phyloP scores from a whole-genome alignment of 768 basidiomycete genomes.

The Leccinum longicurvipes region DNA sequence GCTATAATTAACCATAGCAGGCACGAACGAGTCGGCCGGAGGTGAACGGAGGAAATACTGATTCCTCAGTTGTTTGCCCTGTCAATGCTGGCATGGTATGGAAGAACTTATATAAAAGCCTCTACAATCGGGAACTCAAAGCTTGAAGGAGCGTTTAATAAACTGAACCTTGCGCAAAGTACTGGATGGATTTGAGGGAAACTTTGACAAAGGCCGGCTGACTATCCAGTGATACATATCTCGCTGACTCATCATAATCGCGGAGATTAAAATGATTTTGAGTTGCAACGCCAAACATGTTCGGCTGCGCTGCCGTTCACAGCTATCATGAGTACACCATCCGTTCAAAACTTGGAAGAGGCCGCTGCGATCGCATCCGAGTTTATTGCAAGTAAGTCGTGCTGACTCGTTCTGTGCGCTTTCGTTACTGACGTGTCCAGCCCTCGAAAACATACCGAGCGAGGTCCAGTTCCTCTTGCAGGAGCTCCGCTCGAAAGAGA shows the following conservation, averaged over 20 bases:
- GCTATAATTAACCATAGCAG: background rate
- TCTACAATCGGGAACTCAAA: background rate
- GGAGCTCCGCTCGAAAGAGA: slow-evolving; percentile 46
- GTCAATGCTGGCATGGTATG: background rate
- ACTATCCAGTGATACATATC: too few relatives aligned
- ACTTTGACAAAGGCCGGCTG: too few relatives aligned
- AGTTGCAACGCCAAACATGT: slow-evolving; percentile 6
- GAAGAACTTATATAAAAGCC: background rate
- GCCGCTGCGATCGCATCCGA: slow-evolving; percentile 48
- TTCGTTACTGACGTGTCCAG: slow-evolving; percentile 21
- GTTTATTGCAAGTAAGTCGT: slow-evolving; percentile 43
- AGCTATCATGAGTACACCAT: slow-evolving; percentile 30
- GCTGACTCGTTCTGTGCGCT: background rate
- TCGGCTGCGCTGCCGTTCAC: background rate
- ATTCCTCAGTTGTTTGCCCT: background rate
- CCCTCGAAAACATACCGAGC: slow-evolving; percentile 48
- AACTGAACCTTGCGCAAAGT: too few relatives aligned
- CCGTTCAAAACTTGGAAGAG: slow-evolving; percentile 42
- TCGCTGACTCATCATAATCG: slow-evolving; percentile 23
- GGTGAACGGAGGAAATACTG: background rate
- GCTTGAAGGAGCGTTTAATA: background rate
- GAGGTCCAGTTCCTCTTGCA: slow-evolving; percentile 48
- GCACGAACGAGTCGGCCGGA: background rate
- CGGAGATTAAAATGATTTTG: slow-evolving; percentile 19
- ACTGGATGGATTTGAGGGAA: too few relatives aligned